Evolutionary conservation across 768 basidiomycete species (phyloP).

Genomic region (Trametes gibbosa): DNA sequence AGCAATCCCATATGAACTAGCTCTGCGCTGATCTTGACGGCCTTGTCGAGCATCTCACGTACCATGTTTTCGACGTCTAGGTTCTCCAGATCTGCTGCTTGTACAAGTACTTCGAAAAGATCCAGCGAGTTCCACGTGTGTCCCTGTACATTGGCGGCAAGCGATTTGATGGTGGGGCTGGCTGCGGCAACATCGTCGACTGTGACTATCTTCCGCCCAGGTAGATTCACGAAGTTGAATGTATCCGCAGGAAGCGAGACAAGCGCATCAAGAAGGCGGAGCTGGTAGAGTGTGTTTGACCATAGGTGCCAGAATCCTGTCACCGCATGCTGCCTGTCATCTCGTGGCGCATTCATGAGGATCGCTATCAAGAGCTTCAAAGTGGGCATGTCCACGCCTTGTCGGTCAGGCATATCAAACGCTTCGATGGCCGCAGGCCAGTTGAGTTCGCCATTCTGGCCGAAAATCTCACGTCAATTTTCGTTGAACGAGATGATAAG

Average conservation of each 20-base stretch:
- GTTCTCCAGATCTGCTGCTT: conserved; percentile 69
- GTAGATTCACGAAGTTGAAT: conserved; percentile 88
- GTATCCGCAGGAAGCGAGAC: conserved; percentile 87
- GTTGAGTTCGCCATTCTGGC: conserved; percentile 61
- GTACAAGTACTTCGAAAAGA: conserved; percentile 84
- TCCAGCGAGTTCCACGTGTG: conserved; percentile 95
- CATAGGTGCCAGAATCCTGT: conserved; percentile 84
- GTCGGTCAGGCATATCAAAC: conserved; percentile 82
- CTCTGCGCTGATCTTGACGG: conserved; percentile 90
- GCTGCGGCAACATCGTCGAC: conserved; percentile 84
- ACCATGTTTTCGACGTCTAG: conserved; percentile 73
- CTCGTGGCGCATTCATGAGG: conserved; percentile 77
- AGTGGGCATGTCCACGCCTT: conserved; percentile 85
- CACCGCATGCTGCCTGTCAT: conserved; percentile 74
- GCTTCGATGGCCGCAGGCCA: conserved; percentile 83
- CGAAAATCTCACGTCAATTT: conserved; percentile 13
- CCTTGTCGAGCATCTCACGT: conserved; percentile 90
- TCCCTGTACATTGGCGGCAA: conserved; percentile 87
- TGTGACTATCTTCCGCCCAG: conserved; percentile 79
- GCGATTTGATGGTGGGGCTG: conserved; percentile 87
- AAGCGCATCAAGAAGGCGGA: conserved; percentile 84
- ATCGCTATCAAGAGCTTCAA: conserved; percentile 88
- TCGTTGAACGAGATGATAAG: background rate
- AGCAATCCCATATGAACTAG: conserved; percentile 90
- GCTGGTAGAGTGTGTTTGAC: conserved; percentile 82